phyloP scores from a whole-genome alignment of 768 basidiomycete genomes.

The Pholiota conissans region DNA sequence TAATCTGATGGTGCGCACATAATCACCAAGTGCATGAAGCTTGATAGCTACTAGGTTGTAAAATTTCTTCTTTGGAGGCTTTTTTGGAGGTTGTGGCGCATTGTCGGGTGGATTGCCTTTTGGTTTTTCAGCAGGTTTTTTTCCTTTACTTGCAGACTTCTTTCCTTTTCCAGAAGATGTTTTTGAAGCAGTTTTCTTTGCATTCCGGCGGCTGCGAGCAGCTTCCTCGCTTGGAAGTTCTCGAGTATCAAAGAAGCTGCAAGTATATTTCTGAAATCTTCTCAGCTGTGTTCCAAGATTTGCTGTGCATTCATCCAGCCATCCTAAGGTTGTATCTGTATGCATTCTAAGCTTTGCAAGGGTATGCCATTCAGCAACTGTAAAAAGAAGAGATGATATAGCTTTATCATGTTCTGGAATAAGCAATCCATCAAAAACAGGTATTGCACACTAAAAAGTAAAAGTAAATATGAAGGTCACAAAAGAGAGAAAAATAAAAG shows the following conservation, averaged over 20 bases:
- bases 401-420: not conserved
- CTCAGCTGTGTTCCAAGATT: slow-evolving; percentile 3
- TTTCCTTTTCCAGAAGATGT: too few relatives aligned
- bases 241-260: not conserved
- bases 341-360: too few relatives aligned
- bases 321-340: not conserved
- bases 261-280: not conserved
- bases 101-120: not conserved
- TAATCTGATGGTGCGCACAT: slow-evolving; percentile 19
- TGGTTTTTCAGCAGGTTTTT: too few relatives aligned
- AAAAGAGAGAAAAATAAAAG: not conserved
- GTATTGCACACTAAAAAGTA: slow-evolving; percentile 27
- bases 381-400: not conserved
- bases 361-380: not conserved
- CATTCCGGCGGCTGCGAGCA: slow-evolving; percentile 4
- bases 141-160: too few relatives aligned
- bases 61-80: not conserved
- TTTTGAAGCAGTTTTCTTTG: not conserved
- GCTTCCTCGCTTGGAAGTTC: slow-evolving; percentile 12
- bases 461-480: not conserved
- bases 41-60: slow-evolving; percentile 34
- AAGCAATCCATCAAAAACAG: slow-evolving; percentile 33
- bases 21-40: slow-evolving; percentile 32
- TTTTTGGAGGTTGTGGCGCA: not conserved
- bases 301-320: not conserved